Conservation (phyloP, 768 basidiomycete genomes). For the Astraeus odoratus region DNA sequence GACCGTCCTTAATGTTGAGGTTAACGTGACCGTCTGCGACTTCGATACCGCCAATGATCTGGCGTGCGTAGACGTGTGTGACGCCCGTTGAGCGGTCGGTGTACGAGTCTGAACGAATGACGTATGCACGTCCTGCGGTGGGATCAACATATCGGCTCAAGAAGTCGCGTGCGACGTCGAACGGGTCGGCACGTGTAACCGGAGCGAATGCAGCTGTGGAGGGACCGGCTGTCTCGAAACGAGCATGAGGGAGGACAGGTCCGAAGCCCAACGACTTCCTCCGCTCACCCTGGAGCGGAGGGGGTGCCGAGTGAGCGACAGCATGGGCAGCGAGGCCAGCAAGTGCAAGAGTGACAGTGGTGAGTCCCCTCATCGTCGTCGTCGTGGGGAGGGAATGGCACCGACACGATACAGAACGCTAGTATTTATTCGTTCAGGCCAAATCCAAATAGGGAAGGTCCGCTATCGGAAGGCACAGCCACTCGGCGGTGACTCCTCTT, state of each 20-base stretch:
- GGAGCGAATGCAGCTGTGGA: conserved; percentile 36
- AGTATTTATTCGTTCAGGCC: not conserved
- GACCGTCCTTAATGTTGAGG: conserved; percentile 81
- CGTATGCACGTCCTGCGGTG: conserved; percentile 36
- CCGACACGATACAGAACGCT: not conserved
- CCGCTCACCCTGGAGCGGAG: conserved; percentile 13
- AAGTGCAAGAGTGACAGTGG: conserved; percentile 54
- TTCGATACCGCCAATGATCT: conserved; percentile 79
- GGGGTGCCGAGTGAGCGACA: conserved; percentile 35
- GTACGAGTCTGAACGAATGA: conserved; percentile 77
- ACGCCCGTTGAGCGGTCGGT: conserved; percentile 82
- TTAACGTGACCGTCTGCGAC: conserved; percentile 91
- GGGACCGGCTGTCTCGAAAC: conserved; percentile 42
- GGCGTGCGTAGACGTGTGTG: conserved; percentile 83
- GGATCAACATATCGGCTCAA: conserved; percentile 34
- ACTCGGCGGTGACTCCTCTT: not conserved
- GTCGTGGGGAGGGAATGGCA: not conserved
- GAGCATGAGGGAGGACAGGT: conserved; percentile 67
- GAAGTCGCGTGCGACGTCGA: conserved; percentile 58
- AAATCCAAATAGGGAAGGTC: not conserved
- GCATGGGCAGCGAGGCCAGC: conserved; percentile 54
- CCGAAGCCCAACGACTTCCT: conserved; percentile 93
- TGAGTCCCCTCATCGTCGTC: conserved; percentile 55
- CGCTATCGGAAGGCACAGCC: not conserved
- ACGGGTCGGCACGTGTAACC: conserved; percentile 37